Evolutionary conservation across 2,329 filamentous ascomycete genomes (phyloP).

Genomic region (Cladosporium colombiae): DNA sequence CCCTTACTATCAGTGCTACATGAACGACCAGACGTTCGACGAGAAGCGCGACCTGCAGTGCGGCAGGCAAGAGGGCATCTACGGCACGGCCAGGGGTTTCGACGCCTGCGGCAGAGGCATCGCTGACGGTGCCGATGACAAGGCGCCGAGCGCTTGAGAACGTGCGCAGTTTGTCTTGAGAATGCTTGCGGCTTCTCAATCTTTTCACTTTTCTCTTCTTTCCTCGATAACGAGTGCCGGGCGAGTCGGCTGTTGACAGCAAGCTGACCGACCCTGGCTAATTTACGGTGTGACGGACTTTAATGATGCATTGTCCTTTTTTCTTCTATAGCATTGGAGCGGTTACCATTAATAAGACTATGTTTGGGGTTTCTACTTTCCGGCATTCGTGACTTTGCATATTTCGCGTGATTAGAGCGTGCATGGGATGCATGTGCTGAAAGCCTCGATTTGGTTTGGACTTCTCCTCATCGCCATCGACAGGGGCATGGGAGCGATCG

Average conservation of each 20-base stretch:
- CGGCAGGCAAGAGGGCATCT: constrained; percentile 21
- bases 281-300: constrained; percentile 14
- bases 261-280: constrained; percentile 4
- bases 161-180: neutral
- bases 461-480: neutral
- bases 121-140: neutral
- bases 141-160: neutral
- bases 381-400: neutral
- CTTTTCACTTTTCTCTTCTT: constrained; percentile 7
- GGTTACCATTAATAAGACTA: constrained; percentile 18
- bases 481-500: neutral
- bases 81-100: constrained; percentile 23
- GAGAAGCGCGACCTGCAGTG: constrained; percentile 22
- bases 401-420: neutral
- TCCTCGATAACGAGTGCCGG: constrained; percentile 13
- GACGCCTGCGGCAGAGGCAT: constrained; percentile 20
- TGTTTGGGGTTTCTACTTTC: constrained; percentile 11
- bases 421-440: neutral
- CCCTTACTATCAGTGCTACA: constrained; percentile 23
- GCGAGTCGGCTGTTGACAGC: constrained; percentile 12
- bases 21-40: constrained; percentile 21
- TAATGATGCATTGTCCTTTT: constrained; percentile 16
- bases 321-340: constrained; percentile 13
- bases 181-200: neutral
- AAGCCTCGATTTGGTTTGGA: neutral